These are phyloP conservation scores for Clausena lansium DNA, from an alignment of 345 rosid species.

Conservation along the genomic window DNA sequence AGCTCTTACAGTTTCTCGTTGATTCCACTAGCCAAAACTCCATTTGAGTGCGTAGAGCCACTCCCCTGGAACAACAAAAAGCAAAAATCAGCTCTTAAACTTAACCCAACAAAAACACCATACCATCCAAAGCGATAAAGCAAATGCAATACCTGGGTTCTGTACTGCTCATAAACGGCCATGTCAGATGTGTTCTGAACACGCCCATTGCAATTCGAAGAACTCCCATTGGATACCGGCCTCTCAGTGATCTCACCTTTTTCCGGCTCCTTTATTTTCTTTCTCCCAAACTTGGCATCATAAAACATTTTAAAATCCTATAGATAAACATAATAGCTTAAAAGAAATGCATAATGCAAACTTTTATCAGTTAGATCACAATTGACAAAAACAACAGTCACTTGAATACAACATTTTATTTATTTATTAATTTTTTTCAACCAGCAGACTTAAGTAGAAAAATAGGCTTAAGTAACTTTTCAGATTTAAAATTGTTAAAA, in stretches of 20 bases:
- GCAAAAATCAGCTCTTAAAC: neutral
- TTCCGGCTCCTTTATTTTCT: constrained; percentile 45
- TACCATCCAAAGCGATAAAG: neutral
- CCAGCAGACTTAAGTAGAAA: neutral
- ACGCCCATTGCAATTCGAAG: constrained; percentile 46
- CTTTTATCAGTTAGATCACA: neutral
- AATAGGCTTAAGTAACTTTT: neutral
- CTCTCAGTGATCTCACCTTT: constrained; percentile 39
- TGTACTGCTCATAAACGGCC: constrained; percentile 70
- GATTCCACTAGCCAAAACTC: constrained; percentile 37
- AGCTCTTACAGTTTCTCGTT: constrained; percentile 59
- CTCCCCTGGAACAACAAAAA: constrained; percentile 39
- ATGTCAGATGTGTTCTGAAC: constrained; percentile 49
- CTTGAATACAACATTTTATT: neutral
- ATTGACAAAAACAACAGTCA: neutral
- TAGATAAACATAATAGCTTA: constrained; percentile 32
- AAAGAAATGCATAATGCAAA: constrained; percentile 33
- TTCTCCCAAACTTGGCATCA: constrained; percentile 93
- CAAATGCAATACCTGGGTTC: constrained; percentile 45
- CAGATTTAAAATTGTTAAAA: neutral
- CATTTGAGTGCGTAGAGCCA: constrained; percentile 34
- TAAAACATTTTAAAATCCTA: constrained; percentile 77
- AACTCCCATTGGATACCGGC: constrained; percentile 33
- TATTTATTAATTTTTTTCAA: neutral
- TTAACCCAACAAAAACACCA: neutral